Evolutionary conservation across 2,329 filamentous ascomycete species (phyloP), one percentile per base, ranked within the genome.

Genomic region (Catunica adiposa): DNA sequence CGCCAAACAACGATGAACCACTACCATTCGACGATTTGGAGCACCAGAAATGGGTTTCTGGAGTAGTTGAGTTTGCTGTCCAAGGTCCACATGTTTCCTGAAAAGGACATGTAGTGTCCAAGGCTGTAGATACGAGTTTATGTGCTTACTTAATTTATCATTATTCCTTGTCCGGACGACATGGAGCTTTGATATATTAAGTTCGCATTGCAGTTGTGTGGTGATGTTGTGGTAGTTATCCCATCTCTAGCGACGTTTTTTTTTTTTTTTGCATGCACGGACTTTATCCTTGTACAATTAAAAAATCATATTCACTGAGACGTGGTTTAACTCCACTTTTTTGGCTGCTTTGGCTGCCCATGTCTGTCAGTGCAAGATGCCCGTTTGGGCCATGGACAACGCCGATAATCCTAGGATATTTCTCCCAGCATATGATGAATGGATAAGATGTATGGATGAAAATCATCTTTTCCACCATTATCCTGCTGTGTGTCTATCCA

Each of bases 41-140:
- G 48, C 48, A 34, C 48, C 48, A 51, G 48, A 51, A 51, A 51
- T 51, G 48, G 48, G 25, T 51, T 51, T 51, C 48, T 51, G 48
- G 48, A 51, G 48, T 51, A 51, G 23, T 51, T 51, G 48, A 51
- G 25, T 29, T 51, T 44, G 40, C 40, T 7, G 15, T 44, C n/a
- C n/a, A 4, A n/a, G 20, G n/a, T 22, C 20, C 8, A 7, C 40
- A 44, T 44, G 15, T 7, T 44, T 44, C 40, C 15, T 22, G 15
- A 44, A 8, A 22, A 22, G 15, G 40, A n/a, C 20, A 22, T 44
- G 40, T 44, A 22, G 8, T 17, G 15, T 44, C 8, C 40, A 7
- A 22, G 5, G 14, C 40, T 17, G 15, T 44, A 7, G 15, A 44
- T 44, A 8, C 20, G 40, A 44, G 40, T 44, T 44, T 44, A n/a